Base-by-base conservation (phyloP, 257 asterid genomes). In the Datura wrightii region DNA sequence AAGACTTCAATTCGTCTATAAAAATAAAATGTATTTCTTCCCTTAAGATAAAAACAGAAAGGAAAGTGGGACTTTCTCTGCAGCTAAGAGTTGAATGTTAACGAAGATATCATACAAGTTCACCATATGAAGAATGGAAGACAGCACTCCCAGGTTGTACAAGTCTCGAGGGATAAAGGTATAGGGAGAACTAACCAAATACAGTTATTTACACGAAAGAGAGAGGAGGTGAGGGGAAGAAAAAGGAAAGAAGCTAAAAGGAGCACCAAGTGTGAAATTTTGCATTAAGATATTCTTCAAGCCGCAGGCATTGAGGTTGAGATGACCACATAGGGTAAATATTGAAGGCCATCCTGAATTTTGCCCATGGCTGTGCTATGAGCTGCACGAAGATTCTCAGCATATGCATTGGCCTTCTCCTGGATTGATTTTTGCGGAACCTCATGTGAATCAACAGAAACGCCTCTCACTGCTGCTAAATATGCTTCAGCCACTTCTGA, bases 401-500 rank as follows among this genome's bases (percentile, higher is more conserved):
- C 86, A 79, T 90, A 93, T 66, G 85, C 85, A 83, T 67, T 82
- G 10, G 90, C 95, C 86, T 96, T 96, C 74, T 92, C 95, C 88
- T 91, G 92, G 53, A 94, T 89, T 19, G 95, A 89, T 81, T 91
- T 93, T 86, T 89, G 86, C 3, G 93, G 88, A 78, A 69, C 62
- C 83, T 63, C 93, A 53, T 83, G 90, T 7, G 92, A 87, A 60
- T 92, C 94, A 63, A 93, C 87, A 86, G 90, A 65, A 37, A 84
- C 89, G 46, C 84, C 90, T 88, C 91, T 93, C 4, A 93, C 88
- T 19, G 97, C 98, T 60, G 92, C 95, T 46, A 89, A 67, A 87
- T 91, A 93, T 48, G 96, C 95, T 86, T 96, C 98, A 19, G 95
- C 91, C 82, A 96, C 97, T 19, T 96, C 99, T 39, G 97, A 91